Conservation (phyloP, 2,329 filamentous ascomycete species). For the Shiraia bambusicola region DNA sequence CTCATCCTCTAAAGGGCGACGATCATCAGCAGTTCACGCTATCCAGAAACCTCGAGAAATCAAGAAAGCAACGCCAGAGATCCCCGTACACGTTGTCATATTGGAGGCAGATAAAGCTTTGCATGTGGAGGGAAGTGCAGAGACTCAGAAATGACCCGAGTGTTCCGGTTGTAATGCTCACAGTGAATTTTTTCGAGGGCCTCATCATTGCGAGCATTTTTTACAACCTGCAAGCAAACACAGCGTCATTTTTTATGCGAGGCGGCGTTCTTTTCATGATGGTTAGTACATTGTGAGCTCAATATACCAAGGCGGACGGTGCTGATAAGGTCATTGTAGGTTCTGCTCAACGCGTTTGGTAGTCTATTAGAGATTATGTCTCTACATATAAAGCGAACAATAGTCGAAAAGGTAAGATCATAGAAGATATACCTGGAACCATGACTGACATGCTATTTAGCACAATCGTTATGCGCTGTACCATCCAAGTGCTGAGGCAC, state of each 20-base stretch:
- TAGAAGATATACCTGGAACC: rapidly evolving
- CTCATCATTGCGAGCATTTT: constrained; percentile 62
- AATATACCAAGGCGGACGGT: constrained; percentile 51
- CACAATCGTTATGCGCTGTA: constrained; percentile 84
- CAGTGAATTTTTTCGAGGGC: constrained; percentile 70
- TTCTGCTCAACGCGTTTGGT: constrained; percentile 61
- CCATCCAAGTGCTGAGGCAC: constrained; percentile 79
- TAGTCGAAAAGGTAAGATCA: constrained; percentile 69
- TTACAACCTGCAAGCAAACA: constrained; percentile 53
- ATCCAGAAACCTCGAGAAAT: constrained; percentile 49
- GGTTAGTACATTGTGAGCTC: constrained; percentile 47
- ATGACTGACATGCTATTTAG: constrained; percentile 41
- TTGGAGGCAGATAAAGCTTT: constrained; percentile 51
- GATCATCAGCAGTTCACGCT: constrained; percentile 37
- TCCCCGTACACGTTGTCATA: constrained; percentile 56
- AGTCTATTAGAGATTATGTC: constrained; percentile 61
- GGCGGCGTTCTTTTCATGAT: constrained; percentile 62
- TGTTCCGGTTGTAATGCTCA: constrained; percentile 62
- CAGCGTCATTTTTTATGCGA: constrained; percentile 55
- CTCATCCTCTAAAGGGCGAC: constrained; percentile 42
- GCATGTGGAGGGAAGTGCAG: constrained; percentile 27
- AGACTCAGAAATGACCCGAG: constrained; percentile 37
- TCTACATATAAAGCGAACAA: constrained; percentile 78
- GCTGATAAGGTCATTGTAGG: constrained; percentile 2
- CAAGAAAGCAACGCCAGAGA: constrained; percentile 52